phyloP scores from a whole-genome alignment of 2,329 filamentous ascomycete genomes.

The Colletotrichum sidae region DNA sequence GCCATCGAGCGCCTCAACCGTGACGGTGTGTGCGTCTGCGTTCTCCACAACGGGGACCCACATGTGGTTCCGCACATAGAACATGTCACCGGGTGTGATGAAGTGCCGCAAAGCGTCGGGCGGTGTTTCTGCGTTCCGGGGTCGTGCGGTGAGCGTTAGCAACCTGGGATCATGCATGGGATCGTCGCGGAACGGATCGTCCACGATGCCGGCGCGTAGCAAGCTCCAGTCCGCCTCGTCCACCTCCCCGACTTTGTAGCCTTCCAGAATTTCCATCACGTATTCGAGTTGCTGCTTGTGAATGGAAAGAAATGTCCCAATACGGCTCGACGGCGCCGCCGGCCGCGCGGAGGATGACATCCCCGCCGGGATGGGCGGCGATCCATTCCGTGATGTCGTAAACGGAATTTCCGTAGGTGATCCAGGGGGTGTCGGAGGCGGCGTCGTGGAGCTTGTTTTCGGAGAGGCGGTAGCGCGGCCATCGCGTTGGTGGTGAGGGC shows the following conservation, averaged over 20 bases:
- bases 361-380: constrained; percentile 60
- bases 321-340: constrained; percentile 62
- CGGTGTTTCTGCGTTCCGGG: constrained; percentile 64
- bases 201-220: constrained; percentile 51
- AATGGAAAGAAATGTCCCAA: constrained; percentile 63
- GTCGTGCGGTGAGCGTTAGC: constrained; percentile 53
- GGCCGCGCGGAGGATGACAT: constrained; percentile 61
- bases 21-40: constrained; percentile 49
- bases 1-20: constrained; percentile 56
- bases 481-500: background rate
- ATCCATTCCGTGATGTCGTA: constrained; percentile 66
- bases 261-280: constrained; percentile 60
- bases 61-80: constrained; percentile 62
- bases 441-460: constrained; percentile 50
- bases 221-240: constrained; percentile 43
- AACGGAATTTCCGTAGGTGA: constrained; percentile 56
- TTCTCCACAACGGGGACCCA: constrained; percentile 56
- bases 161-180: constrained; percentile 55
- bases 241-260: constrained; percentile 59
- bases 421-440: constrained; percentile 57
- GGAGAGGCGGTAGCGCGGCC: constrained; percentile 43
- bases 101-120: constrained; percentile 53
- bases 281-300: constrained; percentile 57
- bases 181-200: constrained; percentile 58
- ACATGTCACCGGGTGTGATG: constrained; percentile 55